Evolutionary conservation across 352 stramenopile genomes (phyloP), one percentile per base, ranked within the genome.

Genomic region (Thraustotheca clavata): DNA sequence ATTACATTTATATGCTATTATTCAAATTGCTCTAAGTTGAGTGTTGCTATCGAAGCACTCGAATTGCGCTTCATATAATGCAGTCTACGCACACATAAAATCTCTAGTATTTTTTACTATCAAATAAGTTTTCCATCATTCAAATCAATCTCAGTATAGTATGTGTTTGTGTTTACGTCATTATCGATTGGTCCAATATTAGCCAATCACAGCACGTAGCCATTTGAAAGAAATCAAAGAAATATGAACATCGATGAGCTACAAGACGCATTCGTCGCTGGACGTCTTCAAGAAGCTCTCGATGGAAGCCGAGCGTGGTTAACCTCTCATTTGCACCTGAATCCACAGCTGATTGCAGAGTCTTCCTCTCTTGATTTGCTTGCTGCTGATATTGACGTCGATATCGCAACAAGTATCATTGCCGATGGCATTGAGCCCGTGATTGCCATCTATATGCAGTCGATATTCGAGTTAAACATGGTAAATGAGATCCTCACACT

Each of bases 361-460:
- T 54, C 46, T 4, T 54, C 57, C n/a, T 46, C 31, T 32, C 29
- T 65, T 20, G 3, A 5, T 12, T 36, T 65, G 14, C 57, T 65
- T 31, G 22, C 33, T 18, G 33, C 38, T 4, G 57, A 54, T 20
- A 39, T 65, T 8, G 11, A 36, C 32, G 27, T 65, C n/a, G 41
- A 16, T 9, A 14, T 54, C n/a, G 39, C 52, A 18, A 32, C 18
- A 20, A 12, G 11, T 4, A 6, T 20, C 16, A 33, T 65, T 16
- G 57, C 52, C 57, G 14, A 52, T 4, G 57, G 57, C 35, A 20
- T 49, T 22, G 57, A 65, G 20, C 27, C 35, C 24, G 38, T 27
- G 12, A 20, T 65, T 33, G 57, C 57, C 0, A 43, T 65, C 38
- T 65, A 55, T 33, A 65, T 65, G 36, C 57, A 65, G 31, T 65